Evolutionary conservation across 2,329 filamentous ascomycete genomes (phyloP).

Genomic region (Sclerotinia spermophila): DNA sequence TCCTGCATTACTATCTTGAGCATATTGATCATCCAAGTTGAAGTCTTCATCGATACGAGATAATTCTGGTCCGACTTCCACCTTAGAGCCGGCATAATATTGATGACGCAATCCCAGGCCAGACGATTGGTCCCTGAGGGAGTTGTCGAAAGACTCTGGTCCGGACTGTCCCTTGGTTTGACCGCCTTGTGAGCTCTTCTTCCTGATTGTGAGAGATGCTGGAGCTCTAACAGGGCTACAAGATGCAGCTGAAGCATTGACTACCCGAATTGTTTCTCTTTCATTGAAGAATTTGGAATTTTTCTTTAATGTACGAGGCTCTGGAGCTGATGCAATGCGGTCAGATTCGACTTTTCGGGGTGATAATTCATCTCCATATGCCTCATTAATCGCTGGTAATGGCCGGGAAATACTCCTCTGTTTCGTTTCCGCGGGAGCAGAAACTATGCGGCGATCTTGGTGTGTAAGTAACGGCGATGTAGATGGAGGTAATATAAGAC

Average conservation of each 20-base stretch:
- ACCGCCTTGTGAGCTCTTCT: constrained; percentile 32
- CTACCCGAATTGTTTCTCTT: constrained; percentile 34
- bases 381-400: constrained; percentile 35
- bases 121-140: constrained; percentile 14
- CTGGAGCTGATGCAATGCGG: constrained; percentile 36
- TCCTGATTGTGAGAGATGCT: constrained; percentile 35
- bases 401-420: constrained; percentile 16
- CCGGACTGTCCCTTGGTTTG: background rate
- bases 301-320: constrained; percentile 24
- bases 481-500: constrained; percentile 46
- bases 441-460: constrained; percentile 42
- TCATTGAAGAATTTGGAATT: constrained; percentile 20
- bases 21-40: constrained; percentile 23
- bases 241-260: constrained; percentile 28
- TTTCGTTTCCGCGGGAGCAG: constrained; percentile 41
- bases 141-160: constrained; percentile 2
- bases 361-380: constrained; percentile 26
- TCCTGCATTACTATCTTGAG: constrained; percentile 27
- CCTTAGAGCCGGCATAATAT: constrained; percentile 21
- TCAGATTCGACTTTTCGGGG: constrained; percentile 21
- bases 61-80: constrained; percentile 21
- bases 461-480: constrained; percentile 16
- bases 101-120: constrained; percentile 29
- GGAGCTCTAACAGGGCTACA: constrained; percentile 34
- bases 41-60: constrained; percentile 26